phyloP scores from a whole-genome alignment of 2,329 filamentous ascomycete species.

The Calonectria fujianensis region DNA sequence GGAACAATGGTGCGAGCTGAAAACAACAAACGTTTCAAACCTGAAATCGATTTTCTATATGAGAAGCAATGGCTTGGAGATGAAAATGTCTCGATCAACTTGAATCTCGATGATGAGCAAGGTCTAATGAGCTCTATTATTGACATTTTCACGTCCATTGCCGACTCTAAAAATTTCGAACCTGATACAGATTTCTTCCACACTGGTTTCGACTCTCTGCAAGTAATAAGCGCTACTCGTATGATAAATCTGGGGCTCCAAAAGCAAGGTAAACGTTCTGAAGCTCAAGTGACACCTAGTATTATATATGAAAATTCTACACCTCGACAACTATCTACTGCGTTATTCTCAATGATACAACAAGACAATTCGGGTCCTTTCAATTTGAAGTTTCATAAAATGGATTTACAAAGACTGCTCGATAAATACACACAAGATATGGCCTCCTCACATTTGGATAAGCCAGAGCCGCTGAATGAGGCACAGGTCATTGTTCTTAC shows the following conservation, averaged over 20 bases:
- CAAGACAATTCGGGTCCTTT: background rate
- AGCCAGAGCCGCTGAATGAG: conserved; percentile 14
- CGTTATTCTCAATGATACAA: conserved; percentile 3
- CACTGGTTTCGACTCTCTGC: conserved; percentile 19
- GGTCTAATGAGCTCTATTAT: conserved; percentile 10
- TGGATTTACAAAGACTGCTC: background rate
- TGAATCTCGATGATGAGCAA: conserved; percentile 6
- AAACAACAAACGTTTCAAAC: background rate
- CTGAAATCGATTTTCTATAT: conserved; percentile 25
- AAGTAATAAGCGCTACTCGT: background rate
- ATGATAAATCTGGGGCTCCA: conserved; percentile 1
- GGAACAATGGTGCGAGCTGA: conserved; percentile 4
- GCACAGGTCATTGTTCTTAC: background rate
- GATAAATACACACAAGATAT: conserved; percentile 15
- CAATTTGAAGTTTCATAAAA: background rate
- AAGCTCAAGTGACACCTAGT: background rate
- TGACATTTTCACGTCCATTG: background rate
- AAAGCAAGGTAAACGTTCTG: background rate
- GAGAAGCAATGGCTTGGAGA: background rate
- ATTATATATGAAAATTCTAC: conserved; percentile 28
- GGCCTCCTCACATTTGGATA: background rate
- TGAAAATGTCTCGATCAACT: background rate
- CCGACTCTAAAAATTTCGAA: background rate
- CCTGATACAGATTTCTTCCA: conserved; percentile 19
- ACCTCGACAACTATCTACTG: background rate